Conservation (phyloP, 2,329 filamentous ascomycete species). For the Penicillium oxalicum region DNA sequence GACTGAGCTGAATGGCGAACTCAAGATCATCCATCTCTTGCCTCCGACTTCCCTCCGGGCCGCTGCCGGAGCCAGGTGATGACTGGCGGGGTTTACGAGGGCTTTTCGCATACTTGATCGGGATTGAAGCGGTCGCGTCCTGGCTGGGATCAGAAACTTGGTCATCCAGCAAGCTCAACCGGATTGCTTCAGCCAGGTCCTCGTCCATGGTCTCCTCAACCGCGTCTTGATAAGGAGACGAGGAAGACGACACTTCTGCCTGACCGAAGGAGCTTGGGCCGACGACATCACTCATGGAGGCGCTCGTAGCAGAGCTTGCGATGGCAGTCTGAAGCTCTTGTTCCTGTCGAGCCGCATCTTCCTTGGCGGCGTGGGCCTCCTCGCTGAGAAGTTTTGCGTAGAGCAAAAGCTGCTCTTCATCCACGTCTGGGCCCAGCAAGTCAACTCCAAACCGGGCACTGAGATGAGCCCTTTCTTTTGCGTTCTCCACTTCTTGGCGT, state of each 20-base stretch:
- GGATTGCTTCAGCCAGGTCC: constrained; percentile 59
- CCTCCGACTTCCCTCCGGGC: constrained; percentile 36
- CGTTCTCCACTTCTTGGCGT: constrained; percentile 61
- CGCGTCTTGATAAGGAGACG: constrained; percentile 33
- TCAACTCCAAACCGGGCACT: constrained; percentile 79
- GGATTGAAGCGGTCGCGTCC: constrained; percentile 23
- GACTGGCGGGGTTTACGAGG: constrained; percentile 13
- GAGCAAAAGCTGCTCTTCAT: constrained; percentile 57
- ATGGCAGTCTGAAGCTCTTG: constrained; percentile 35
- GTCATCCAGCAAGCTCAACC: constrained; percentile 44
- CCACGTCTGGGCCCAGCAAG: constrained; percentile 52
- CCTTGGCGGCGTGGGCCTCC: constrained; percentile 44
- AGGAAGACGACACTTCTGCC: constrained; percentile 31
- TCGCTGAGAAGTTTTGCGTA: constrained; percentile 59
- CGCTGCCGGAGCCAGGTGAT: constrained; percentile 9
- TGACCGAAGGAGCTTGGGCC: constrained; percentile 27
- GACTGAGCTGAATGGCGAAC: constrained; percentile 56
- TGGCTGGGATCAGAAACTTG: constrained; percentile 10
- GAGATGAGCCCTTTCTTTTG: constrained; percentile 63
- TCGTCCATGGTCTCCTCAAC: constrained; percentile 49
- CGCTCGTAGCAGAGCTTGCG: constrained; percentile 36
- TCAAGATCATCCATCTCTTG: constrained; percentile 54
- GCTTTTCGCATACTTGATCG: constrained; percentile 33
- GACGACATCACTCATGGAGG: constrained; percentile 34
- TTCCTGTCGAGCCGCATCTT: constrained; percentile 44